phyloP scores from a whole-genome alignment of 1,139 yeast genomes.

The Hansenula anomala region DNA sequence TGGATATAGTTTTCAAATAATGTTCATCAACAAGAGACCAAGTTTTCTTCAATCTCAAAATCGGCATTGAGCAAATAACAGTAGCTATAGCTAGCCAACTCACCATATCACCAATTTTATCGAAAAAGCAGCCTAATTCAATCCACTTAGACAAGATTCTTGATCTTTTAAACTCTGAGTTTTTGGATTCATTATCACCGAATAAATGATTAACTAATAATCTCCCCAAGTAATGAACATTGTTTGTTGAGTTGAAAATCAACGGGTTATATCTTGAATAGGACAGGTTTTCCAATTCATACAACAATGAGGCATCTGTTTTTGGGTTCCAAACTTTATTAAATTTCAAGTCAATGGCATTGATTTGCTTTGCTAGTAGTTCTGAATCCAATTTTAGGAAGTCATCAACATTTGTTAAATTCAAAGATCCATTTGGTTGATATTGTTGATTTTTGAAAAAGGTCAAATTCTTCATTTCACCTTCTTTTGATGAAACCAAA shows the following conservation, averaged over 20 bases:
- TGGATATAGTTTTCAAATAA: conserved; percentile 57
- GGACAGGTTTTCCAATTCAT: conserved; percentile 31
- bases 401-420: conserved; percentile 25
- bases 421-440: conserved; percentile 19
- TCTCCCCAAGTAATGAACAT: conserved; percentile 75
- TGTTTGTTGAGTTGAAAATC: conserved; percentile 61
- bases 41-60: conserved; percentile 64
- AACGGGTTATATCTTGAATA: conserved; percentile 50
- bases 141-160: conserved; percentile 78
- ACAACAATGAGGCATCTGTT: conserved; percentile 53
- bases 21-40: conserved; percentile 74
- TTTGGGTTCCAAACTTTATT: conserved; percentile 73
- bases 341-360: conserved; percentile 52
- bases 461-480: conserved; percentile 33
- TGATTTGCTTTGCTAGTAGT: conserved; percentile 50
- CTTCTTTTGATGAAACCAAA: conserved; percentile 36
- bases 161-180: conserved; percentile 47
- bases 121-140: conserved; percentile 72
- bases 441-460: conserved; percentile 16
- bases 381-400: conserved; percentile 45
- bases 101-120: conserved; percentile 86
- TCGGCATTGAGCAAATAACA: conserved; percentile 76
- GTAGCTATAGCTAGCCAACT: conserved; percentile 93
- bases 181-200: conserved; percentile 21
- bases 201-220: conserved; percentile 70